Conservation (phyloP, 2,329 filamentous ascomycete species). For the Claviceps sp. region DNA sequence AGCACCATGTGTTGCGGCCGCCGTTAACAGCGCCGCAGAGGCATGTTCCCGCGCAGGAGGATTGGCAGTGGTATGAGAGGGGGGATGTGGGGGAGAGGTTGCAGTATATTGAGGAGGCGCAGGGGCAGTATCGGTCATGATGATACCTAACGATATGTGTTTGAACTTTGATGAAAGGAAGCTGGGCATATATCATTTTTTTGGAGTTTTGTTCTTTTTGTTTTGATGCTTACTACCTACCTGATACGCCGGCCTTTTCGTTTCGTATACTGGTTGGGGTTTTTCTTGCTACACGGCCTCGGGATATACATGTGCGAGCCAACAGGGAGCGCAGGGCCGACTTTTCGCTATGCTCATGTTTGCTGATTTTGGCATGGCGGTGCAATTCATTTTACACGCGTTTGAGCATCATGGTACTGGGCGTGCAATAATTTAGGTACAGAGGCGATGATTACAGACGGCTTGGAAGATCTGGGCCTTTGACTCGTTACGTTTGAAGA, state of each 20-base stretch:
- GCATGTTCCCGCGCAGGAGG: constrained; percentile 9
- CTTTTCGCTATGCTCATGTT: too few relatives aligned
- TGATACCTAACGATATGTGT: neutral
- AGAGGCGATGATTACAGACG: too few relatives aligned
- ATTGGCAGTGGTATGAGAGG: constrained; percentile 22
- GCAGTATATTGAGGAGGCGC: constrained; percentile 12
- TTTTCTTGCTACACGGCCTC: too few relatives aligned
- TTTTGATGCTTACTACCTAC: neutral
- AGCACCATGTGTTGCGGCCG: neutral
- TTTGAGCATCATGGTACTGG: too few relatives aligned
- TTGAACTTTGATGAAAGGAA: neutral
- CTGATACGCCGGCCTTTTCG: neutral
- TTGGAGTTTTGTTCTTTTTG: neutral
- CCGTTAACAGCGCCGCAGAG: neutral
- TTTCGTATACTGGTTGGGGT: neutral
- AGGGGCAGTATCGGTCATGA: constrained; percentile 19
- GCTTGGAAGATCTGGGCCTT: too few relatives aligned
- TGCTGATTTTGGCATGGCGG: too few relatives aligned
- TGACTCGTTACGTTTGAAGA: too few relatives aligned
- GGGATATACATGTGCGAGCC: too few relatives aligned
- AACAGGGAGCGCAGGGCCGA: too few relatives aligned
- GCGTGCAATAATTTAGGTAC: too few relatives aligned
- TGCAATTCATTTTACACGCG: too few relatives aligned
- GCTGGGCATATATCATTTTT: neutral
- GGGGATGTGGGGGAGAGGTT: constrained; percentile 19